A percentile compares a stretch with the other conserved stretches of the same genome.
Conservation (phyloP, 331 rosid species). For the Malus hybrid region DNA sequence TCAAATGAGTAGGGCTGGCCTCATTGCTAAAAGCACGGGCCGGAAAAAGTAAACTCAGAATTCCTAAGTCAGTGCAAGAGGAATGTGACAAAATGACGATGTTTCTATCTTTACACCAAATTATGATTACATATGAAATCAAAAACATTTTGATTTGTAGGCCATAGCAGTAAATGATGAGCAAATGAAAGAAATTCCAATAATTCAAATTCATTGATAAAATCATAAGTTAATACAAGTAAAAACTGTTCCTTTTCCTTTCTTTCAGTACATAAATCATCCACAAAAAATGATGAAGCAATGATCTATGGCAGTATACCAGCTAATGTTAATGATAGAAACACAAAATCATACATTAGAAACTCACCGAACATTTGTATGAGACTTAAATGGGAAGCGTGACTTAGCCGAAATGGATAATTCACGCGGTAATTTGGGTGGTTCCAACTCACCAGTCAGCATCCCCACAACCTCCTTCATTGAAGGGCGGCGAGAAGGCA, state of each 20-base stretch:
- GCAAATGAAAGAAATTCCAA: not conserved
- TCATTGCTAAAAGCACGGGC: not conserved
- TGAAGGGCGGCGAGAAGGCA: conserved; percentile 77
- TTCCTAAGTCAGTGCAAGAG: conserved; percentile 17
- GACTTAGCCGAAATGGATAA: conserved; percentile 76
- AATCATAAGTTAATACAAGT: not conserved
- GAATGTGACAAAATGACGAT: not conserved
- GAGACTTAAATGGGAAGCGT: conserved; percentile 53
- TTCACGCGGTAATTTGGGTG: conserved; percentile 69
- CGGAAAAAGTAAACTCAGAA: conserved; percentile 11
- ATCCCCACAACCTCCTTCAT: conserved; percentile 83
- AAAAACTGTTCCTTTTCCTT: not conserved
- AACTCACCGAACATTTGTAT: conserved; percentile 49
- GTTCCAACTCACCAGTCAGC: conserved; percentile 63
- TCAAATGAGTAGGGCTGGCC: conserved; percentile 1
- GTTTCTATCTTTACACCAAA: not conserved
- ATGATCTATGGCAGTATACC: conserved; percentile 15
- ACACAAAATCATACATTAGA: not conserved
- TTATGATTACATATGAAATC: not conserved
- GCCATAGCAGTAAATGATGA: not conserved
- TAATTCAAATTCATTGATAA: not conserved
- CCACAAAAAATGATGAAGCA: conserved; percentile 21
- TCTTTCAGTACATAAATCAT: conserved; percentile 9
- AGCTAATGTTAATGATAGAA: not conserved
- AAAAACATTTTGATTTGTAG: not conserved